A percentile compares a stretch with the other conserved stretches of the same genome.
Conservation (phyloP, 2,329 filamentous ascomycete genomes). For the Colletotrichum shisoi region DNA sequence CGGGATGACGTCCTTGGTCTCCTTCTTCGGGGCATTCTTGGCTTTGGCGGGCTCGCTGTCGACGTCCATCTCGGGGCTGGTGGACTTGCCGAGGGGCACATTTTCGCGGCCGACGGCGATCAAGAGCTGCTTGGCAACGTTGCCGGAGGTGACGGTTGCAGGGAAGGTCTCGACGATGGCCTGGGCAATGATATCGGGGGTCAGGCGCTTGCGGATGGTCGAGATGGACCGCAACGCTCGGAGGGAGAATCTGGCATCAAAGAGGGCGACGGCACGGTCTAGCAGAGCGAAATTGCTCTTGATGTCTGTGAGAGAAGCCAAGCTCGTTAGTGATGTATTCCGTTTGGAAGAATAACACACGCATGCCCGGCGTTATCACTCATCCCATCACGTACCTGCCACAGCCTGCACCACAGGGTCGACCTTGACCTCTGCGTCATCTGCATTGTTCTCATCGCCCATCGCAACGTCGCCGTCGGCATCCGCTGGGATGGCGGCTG, state of each 20-base stretch:
- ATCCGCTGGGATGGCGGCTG: conserved; percentile 64
- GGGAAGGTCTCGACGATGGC: conserved; percentile 84
- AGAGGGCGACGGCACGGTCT: conserved; percentile 89
- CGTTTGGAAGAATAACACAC: neutral
- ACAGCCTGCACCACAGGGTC: conserved; percentile 68
- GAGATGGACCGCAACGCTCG: conserved; percentile 94
- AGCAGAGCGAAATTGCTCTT: conserved; percentile 91
- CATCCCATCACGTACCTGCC: conserved; percentile 58
- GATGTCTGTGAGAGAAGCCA: conserved; percentile 72
- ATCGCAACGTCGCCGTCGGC: conserved; percentile 75
- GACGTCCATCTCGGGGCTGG: conserved; percentile 74
- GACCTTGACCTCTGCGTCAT: conserved; percentile 62
- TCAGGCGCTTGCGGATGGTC: conserved; percentile 89
- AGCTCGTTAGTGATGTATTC: conserved; percentile 40
- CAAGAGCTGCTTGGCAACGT: conserved; percentile 74
- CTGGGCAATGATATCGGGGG: conserved; percentile 79
- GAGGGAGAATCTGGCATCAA: conserved; percentile 94
- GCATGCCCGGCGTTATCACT: neutral
- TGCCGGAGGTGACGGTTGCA: conserved; percentile 65
- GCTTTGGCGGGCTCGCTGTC: conserved; percentile 66
- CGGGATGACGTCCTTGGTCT: conserved; percentile 78
- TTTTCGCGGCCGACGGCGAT: conserved; percentile 72
- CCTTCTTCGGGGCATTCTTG: conserved; percentile 69
- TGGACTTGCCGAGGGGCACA: conserved; percentile 66
- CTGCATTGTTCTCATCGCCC: conserved; percentile 65